Conservation (phyloP, 345 rosid genomes). For the Linum usitatissimum region DNA sequence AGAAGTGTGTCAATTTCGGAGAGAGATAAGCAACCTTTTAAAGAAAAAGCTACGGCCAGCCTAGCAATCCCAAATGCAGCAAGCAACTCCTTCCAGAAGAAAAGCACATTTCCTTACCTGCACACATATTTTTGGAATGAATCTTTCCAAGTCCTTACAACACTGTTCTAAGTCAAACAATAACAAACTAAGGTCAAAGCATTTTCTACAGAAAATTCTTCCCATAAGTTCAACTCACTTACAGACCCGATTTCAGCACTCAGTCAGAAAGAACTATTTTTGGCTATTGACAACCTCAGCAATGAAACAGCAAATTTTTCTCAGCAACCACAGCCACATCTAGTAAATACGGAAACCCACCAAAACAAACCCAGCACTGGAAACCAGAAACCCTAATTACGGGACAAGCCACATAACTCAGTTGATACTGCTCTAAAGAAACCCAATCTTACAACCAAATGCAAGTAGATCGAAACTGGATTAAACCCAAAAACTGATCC, state of each 20-base stretch:
- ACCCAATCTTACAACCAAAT: conserved; percentile 14
- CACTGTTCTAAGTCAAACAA: conserved; percentile 11
- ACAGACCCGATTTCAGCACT: background rate
- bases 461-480: conserved; percentile 29
- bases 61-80: conserved; percentile 17
- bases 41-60: conserved; percentile 27
- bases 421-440: conserved; percentile 16
- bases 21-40: conserved; percentile 15
- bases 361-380: background rate
- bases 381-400: background rate
- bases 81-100: conserved; percentile 18
- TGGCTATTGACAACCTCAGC: conserved; percentile 11
- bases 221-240: conserved; percentile 5
- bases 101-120: conserved; percentile 39
- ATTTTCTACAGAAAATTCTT: conserved; percentile 10
- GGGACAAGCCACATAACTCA: background rate
- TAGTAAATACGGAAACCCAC: conserved; percentile 8
- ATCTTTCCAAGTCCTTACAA: background rate
- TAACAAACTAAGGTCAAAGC: conserved; percentile 15
- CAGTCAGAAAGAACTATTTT: conserved; percentile 4
- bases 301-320: conserved; percentile 14
- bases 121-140: conserved; percentile 21
- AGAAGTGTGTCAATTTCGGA: conserved; percentile 14
- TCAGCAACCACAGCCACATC: conserved; percentile 21
- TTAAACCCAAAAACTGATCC: conserved; percentile 10